These are phyloP conservation scores for Ramaria sp. DNA, from an alignment of 768 basidiomycete genomes.

Conservation along the genomic window DNA sequence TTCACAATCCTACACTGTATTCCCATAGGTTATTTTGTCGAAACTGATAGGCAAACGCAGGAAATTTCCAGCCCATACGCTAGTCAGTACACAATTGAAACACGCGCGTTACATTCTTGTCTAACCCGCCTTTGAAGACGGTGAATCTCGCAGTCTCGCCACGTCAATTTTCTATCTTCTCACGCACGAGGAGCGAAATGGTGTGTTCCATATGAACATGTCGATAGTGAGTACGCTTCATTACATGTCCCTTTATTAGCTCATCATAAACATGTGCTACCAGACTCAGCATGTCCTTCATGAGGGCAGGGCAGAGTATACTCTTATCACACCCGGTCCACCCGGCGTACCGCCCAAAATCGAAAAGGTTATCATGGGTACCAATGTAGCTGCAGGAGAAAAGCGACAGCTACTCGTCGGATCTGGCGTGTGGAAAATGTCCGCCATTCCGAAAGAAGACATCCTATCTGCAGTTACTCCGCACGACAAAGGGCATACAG, in stretches of 20 bases:
- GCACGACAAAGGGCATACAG: conserved; percentile 22
- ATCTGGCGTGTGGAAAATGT: conserved; percentile 26
- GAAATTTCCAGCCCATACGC: no score
- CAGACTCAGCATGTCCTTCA: conserved; percentile 45
- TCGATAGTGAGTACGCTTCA: not conserved
- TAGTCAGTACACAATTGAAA: no score
- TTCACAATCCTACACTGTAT: not conserved
- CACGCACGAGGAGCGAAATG: no score
- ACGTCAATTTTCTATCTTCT: no score
- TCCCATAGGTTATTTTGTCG: conserved; percentile 23
- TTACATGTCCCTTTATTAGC: not conserved
- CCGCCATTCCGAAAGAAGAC: conserved; percentile 22
- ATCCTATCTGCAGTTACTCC: conserved; percentile 5
- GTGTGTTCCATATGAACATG: not conserved
- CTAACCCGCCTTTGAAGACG: no score
- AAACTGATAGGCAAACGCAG: conserved; percentile 28
- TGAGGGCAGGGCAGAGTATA: conserved; percentile 41
- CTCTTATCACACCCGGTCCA: conserved; percentile 27
- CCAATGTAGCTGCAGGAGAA: conserved; percentile 37
- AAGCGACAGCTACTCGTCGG: conserved; percentile 32
- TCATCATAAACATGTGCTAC: not conserved
- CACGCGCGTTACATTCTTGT: no score
- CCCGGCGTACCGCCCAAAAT: conserved; percentile 20
- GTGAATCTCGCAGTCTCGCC: no score
- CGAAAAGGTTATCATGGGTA: conserved; percentile 34